These are phyloP conservation scores for Fusarium sp. DNA, from an alignment of 2,329 filamentous ascomycete species.

Conservation along the genomic window DNA sequence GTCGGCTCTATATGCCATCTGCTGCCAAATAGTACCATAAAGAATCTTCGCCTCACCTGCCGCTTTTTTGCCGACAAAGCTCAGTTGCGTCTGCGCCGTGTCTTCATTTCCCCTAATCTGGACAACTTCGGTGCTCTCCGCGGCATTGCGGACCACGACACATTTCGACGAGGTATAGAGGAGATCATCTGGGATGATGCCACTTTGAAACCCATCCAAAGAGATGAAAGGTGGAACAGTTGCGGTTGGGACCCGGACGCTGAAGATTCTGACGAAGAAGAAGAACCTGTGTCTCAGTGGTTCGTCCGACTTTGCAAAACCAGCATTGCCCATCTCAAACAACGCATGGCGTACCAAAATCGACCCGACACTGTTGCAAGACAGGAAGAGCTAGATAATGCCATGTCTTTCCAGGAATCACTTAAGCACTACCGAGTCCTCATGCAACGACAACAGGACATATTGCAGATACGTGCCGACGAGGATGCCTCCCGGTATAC, in stretches of 20 bases:
- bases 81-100: neutral
- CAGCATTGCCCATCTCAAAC: neutral
- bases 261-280: neutral
- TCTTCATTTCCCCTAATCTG: constrained; percentile 8
- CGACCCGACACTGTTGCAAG: neutral
- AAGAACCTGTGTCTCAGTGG: neutral
- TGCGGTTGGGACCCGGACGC: neutral
- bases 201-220: neutral
- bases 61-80: neutral
- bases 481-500: constrained; percentile 9
- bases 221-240: fast-evolving
- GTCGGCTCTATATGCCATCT: neutral
- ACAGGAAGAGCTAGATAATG: neutral
- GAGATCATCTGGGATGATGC: constrained; percentile 17
- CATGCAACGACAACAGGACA: neutral
- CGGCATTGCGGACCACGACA: neutral
- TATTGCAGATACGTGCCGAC: neutral
- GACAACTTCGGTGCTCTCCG: neutral
- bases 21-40: neutral
- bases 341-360: neutral
- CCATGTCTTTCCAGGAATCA: neutral
- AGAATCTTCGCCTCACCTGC: neutral
- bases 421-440: neutral
- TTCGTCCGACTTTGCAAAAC: neutral
- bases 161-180: neutral